Base-by-base conservation (phyloP, 106 monocot genomes). In the Allium sativum region DNA sequence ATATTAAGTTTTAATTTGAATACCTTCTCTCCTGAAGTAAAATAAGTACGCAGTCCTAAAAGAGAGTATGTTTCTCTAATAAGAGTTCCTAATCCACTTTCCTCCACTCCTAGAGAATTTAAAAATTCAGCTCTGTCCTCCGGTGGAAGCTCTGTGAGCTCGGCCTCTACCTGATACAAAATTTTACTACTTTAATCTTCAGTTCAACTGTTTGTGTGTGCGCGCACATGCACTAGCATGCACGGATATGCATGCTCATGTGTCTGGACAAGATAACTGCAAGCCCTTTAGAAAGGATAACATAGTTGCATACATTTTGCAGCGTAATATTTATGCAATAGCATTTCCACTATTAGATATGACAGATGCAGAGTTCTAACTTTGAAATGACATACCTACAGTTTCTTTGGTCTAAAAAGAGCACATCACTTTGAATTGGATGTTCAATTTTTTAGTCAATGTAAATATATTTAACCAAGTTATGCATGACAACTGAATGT, bases 1-100 rank as follows among this genome's bases (percentile, higher is more conserved):
- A 31, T 31, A 3, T 31, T 31, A 31, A 31, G 31, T 31, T 31
- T 31, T 31, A 31, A 31, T 1, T 31, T 31, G 31, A 31, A 47
- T 45, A 92, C 98, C 88, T 99, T 92, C 64, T 99, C 98, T 67
- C 98, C 98, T 42, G 98, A 82, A 44, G 98, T 99, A 56, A 99
- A 99, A 62, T 92, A 99, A 52, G 98, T 99, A 18, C 85, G 73
- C 20, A 99, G 70, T 10, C 98, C 98, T 74, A 99, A 73, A 56
- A 99, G 77, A 56, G 69, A 62, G 64, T 99, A 99, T 20, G 98
- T 99, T 45, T 66, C 85, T 81, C 92, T 99, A 66, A 99, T 92
- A 58, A 99, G 80, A 85, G 88, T 92, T 45, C 92, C 98, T 13
- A 98, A 71, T 59, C 98, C 92, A 75, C 98, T 85, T 81, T 92